Base-by-base conservation (phyloP, 495 filamentous ascomycete genomes). In the Staphylotrichum longicolle region DNA sequence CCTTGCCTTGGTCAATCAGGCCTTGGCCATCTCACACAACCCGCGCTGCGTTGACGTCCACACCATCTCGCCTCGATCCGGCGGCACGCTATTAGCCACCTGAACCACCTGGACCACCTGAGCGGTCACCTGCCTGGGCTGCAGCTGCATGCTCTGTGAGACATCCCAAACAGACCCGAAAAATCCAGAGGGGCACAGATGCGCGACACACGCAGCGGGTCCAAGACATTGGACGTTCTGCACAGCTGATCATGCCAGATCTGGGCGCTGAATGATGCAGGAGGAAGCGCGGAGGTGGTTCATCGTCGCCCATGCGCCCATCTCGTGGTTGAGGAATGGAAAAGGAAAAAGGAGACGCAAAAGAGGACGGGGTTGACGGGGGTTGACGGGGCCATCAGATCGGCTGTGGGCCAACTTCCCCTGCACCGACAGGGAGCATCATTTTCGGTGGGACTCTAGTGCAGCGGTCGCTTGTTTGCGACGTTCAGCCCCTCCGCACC, bases 61-160 rank as follows among this genome's bases (percentile, higher is more conserved):
- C 65, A 67, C 65, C 65, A 67, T 47, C 62, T 58, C 54, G 50
- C 30, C 58, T 53, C 53, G 57, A 63, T 63, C 68, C 58, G 65
- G 61, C 47, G 49, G 53, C 58, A 64, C 45, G 61, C 49, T 53
- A 61, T 61, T 62, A 66, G 57, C 64, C 68, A 71, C 66, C 54
- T 65, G 63, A 51, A 65, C 64, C 68, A 71, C 66, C 54, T 65
- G 63, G 47, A 65, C 64, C 68, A 71, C 66, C 54, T 65, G 63
- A 51, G 63, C 52, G 61, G 65, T 73, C 70, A 71, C 65, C 66
- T 71, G 70, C 71, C 71, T 67, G 48, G 47, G 57, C 61, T 69
- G 70, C 70, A 71, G 66, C 66, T 69, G 69, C 69, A 71, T 58
- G 64, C 54, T 49, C 59, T 58, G 61, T 64, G 64, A 60, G 58